phyloP scores from a whole-genome alignment of 2,329 filamentous ascomycete genomes.

The Macrophomina pseudophaseolina region DNA sequence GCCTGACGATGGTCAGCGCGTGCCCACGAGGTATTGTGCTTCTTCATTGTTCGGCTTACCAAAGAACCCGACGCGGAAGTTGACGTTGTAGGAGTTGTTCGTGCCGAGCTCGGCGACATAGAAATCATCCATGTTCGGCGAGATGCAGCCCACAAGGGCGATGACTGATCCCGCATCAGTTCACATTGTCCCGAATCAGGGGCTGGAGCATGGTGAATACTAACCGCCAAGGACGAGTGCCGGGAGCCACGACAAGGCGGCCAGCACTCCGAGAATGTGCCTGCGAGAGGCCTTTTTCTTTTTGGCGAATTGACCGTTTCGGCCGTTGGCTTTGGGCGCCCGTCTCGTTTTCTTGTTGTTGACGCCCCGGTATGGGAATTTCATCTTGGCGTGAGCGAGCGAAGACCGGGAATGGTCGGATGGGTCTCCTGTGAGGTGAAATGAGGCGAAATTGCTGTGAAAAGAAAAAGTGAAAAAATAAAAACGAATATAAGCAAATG shows the following conservation, averaged over 20 bases:
- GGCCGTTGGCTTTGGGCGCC: background rate
- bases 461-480: background rate
- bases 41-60: background rate
- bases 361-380: background rate
- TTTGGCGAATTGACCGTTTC: background rate
- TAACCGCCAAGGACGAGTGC: background rate
- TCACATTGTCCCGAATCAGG: background rate
- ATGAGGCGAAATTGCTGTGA: background rate
- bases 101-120: background rate
- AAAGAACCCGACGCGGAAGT: conserved; percentile 1
- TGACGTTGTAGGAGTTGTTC: background rate
- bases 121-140: background rate
- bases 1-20: background rate
- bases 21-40: background rate
- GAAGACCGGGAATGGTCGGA: background rate
- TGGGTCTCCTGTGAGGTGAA: background rate
- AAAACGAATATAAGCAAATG: background rate
- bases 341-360: background rate
- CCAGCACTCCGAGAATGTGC: background rate
- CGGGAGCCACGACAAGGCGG: background rate
- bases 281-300: background rate
- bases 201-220: background rate
- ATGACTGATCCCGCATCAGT: background rate
- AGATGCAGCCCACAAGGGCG: background rate
- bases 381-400: background rate